Evolutionary conservation across 2,329 filamentous ascomycete genomes (phyloP).

Genomic region (Penicillium italicum): DNA sequence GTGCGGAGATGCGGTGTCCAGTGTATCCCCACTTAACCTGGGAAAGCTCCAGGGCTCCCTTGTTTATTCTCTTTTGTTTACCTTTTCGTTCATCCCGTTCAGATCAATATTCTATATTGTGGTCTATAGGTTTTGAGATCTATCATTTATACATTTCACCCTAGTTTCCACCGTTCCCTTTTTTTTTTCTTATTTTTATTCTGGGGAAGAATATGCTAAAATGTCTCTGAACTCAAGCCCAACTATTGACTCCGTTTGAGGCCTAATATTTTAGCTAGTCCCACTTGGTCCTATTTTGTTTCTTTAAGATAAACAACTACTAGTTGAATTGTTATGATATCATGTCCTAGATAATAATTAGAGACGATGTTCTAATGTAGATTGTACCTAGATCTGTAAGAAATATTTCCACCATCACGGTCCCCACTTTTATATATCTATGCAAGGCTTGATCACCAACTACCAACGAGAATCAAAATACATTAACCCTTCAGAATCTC

Average conservation of each 20-base stretch:
- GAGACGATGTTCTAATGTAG: background rate
- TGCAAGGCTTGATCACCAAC: conserved; percentile 3
- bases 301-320: background rate
- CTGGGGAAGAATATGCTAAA: background rate
- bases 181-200: background rate
- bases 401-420: background rate
- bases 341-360: too few species aligned
- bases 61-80: conserved; percentile 11
- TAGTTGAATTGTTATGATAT: background rate
- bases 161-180: background rate
- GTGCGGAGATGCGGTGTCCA: conserved; percentile 7
- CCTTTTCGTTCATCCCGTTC: background rate
- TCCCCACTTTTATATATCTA: conserved; percentile 5
- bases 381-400: background rate
- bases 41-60: conserved; percentile 3
- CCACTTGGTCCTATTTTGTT: background rate
- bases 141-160: background rate
- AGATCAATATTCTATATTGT: background rate
- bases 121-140: background rate
- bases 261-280: background rate
- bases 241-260: background rate
- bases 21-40: conserved; percentile 3
- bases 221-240: background rate
- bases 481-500: background rate
- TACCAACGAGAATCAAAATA: background rate